Evolutionary conservation across 805 yeast species (phyloP).

Genomic region (Wickerhamomyces alni): DNA sequence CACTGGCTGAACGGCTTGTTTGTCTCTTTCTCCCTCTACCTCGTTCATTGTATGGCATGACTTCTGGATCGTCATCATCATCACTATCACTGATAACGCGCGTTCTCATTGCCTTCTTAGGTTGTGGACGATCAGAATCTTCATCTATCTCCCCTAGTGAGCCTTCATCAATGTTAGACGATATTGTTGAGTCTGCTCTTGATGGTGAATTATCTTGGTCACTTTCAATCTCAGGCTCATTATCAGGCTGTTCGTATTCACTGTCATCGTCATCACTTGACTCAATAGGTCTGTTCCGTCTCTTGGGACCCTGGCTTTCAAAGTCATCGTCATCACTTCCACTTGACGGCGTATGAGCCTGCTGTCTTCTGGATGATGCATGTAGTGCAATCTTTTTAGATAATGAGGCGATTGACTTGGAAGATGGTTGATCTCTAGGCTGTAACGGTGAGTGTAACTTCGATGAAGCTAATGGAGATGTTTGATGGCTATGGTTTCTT

Average conservation of each 20-base stretch:
- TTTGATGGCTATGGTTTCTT: not conserved
- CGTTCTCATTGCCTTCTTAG: not conserved
- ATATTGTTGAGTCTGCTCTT: not conserved
- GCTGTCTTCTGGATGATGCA: not conserved
- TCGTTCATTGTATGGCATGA: not conserved
- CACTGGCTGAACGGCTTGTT: not conserved
- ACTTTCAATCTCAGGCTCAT: conserved; percentile 10
- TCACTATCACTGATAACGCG: not conserved
- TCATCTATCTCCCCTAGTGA: not conserved
- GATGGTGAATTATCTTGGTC: conserved; percentile 5
- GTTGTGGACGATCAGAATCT: not conserved
- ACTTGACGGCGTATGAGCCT: not conserved
- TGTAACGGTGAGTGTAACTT: conserved; percentile 6
- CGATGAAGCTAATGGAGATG: conserved; percentile 5
- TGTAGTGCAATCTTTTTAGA: conserved; percentile 7
- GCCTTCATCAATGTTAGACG: not conserved
- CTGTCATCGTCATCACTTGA: conserved; percentile 9
- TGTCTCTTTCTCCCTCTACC: not conserved
- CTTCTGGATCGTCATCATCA: not conserved
- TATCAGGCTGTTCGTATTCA: not conserved
- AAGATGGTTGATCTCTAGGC: conserved; percentile 1
- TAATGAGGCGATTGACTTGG: conserved; percentile 5
- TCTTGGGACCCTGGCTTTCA: not conserved
- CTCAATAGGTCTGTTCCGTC: not conserved
- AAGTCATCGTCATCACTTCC: no score